Conservation (phyloP, 306 rosid genomes). For the Cucurbita argyrosperma region DNA sequence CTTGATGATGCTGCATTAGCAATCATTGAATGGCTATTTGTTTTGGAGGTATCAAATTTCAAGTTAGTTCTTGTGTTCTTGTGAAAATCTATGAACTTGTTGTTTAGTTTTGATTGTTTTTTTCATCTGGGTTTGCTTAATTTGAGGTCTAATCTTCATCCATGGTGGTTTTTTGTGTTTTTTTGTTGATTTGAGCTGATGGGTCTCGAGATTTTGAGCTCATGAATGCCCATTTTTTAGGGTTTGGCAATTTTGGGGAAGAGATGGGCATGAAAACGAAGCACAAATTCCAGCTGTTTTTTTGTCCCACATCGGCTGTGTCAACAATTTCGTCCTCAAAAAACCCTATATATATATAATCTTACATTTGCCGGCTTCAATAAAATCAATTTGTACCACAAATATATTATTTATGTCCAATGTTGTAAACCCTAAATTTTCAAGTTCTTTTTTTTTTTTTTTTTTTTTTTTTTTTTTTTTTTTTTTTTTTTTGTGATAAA, state of each 20-base stretch:
- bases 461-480: too few relatives aligned
- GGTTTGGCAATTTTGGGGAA: background rate
- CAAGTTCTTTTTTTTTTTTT: too few relatives aligned
- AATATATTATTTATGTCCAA: background rate
- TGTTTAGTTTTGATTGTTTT: background rate
- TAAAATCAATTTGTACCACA: background rate
- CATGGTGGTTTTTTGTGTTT: background rate
- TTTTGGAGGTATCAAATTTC: background rate
- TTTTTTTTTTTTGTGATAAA: too few relatives aligned
- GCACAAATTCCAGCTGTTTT: background rate
- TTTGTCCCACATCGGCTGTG: background rate
- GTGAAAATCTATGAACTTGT: background rate
- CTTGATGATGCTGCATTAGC: conserved; percentile 99
- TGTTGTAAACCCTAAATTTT: background rate
- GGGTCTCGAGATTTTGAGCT: background rate
- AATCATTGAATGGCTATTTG: conserved; percentile 29
- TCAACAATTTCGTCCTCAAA: background rate
- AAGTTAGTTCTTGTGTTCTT: background rate
- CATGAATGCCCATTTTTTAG: background rate
- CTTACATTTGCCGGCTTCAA: background rate
- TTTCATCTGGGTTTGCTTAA: background rate
- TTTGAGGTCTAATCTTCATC: background rate
- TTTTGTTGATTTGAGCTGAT: background rate
- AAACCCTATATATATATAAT: background rate
- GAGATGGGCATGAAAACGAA: background rate